A percentile compares a stretch with the other conserved stretches of the same genome.
phyloP scores from a whole-genome alignment of 2,329 filamentous ascomycete genomes.

The Botrytis hyacinthi region DNA sequence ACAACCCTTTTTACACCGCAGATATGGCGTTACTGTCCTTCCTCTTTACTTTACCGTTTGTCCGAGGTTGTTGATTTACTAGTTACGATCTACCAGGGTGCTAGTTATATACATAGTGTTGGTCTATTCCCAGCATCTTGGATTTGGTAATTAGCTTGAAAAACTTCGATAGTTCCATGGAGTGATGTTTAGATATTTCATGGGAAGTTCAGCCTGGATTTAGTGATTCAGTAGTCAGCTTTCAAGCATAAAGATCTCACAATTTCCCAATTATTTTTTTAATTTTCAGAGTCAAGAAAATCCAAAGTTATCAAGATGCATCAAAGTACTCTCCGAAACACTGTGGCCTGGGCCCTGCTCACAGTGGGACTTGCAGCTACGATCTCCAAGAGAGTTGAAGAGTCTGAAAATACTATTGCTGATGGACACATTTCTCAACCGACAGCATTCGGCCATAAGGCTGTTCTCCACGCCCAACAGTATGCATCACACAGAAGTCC shows the following conservation, averaged over 20 bases:
- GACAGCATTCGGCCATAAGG: conserved; percentile 51
- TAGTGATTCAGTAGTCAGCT: not conserved
- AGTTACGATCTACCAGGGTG: not conserved
- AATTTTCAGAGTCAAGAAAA: no score
- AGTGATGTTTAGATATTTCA: not conserved
- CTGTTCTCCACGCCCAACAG: conserved; percentile 55
- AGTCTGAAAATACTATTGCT: not conserved
- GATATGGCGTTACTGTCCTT: not conserved
- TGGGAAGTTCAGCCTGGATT: not conserved
- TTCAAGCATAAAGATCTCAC: no score
- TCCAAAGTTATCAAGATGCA: no score
- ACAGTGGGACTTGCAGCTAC: no score
- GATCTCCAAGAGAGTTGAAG: not conserved
- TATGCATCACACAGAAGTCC: conserved; percentile 60
- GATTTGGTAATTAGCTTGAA: not conserved
- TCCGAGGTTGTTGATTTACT: not conserved
- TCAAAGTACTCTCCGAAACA: no score
- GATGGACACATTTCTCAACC: conserved; percentile 17
- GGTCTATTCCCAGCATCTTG: not conserved
- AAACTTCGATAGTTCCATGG: not conserved
- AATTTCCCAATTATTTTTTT: no score
- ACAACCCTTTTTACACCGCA: not conserved
- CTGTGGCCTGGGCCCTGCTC: no score
- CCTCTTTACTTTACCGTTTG: not conserved
- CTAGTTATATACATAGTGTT: not conserved